Percentiles rank a stretch among this genome's conserved stretches.
These are phyloP conservation scores for Heritiera fomes DNA, from an alignment of 345 rosid genomes.

Conservation along the genomic window DNA sequence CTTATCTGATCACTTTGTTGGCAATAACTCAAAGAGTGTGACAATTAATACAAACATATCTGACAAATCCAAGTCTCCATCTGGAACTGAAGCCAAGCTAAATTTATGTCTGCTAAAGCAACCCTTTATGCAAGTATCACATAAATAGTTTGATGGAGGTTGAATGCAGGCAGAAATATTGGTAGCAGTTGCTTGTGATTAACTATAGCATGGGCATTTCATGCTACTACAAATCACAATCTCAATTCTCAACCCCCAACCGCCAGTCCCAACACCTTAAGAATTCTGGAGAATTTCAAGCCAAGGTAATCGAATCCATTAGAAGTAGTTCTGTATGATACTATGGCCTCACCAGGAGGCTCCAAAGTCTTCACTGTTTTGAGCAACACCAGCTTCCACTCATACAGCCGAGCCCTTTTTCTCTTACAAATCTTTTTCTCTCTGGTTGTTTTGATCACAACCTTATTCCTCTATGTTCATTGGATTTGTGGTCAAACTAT, in stretches of 20 bases:
- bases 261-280: not conserved
- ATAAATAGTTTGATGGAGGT: not conserved
- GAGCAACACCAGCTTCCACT: not conserved
- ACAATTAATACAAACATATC: not conserved
- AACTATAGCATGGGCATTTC: not conserved
- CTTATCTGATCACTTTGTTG: not conserved
- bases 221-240: not conserved
- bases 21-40: not conserved
- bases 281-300: not conserved
- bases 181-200: not conserved
- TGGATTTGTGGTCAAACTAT: not conserved
- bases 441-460: constrained; percentile 2
- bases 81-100: not conserved
- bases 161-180: not conserved
- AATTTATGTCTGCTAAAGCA: not conserved
- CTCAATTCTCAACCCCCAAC: not conserved
- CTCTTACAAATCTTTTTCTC: constrained; percentile 18
- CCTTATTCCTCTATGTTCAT: constrained; percentile 8
- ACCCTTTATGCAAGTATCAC: not conserved
- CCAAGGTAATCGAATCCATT: not conserved
- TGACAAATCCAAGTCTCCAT: not conserved
- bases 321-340: not conserved
- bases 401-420: not conserved
- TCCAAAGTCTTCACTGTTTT: constrained; percentile 10
- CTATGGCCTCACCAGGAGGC: constrained; percentile 9